phyloP scores from a whole-genome alignment of 352 stramenopile species.

The Phytophthora hybrid region DNA sequence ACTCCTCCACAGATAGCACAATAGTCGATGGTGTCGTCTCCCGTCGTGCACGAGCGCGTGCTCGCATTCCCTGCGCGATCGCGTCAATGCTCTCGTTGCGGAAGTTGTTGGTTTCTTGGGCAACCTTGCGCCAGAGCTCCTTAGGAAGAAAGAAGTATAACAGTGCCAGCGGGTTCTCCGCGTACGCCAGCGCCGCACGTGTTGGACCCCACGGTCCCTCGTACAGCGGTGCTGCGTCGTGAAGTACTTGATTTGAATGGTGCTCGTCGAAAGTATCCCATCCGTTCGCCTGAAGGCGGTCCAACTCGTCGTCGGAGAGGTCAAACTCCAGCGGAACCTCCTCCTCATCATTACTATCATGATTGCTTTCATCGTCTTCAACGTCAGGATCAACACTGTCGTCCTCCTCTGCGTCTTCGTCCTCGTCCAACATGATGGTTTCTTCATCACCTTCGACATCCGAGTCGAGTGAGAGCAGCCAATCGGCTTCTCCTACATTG shows the following conservation, averaged over 20 bases:
- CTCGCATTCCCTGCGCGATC: not conserved
- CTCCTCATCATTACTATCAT: not conserved
- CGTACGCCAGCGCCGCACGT: conserved; percentile 2
- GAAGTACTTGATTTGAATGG: not conserved
- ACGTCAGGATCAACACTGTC: too few species aligned
- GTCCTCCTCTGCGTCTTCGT: not conserved
- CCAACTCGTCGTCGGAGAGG: not conserved
- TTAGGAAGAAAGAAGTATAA: conserved; percentile 18
- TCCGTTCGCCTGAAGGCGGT: not conserved
- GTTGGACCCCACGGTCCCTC: conserved; percentile 1
- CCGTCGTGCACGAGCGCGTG: not conserved
- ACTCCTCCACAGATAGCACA: not conserved
- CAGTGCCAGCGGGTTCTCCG: not conserved
- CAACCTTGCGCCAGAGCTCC: conserved; percentile 10
- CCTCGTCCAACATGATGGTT: not conserved
- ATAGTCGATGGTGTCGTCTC: not conserved
- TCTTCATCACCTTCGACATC: too few species aligned
- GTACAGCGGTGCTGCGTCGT: not conserved
- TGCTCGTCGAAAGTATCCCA: not conserved
- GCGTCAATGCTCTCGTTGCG: not conserved
- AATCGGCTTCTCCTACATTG: not conserved
- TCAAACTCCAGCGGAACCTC: conserved; percentile 3
- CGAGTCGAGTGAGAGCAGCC: not conserved
- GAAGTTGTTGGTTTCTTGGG: not conserved
- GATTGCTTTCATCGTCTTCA: too few species aligned